Evolutionary conservation across 2,329 filamentous ascomycete genomes (phyloP).

Genomic region (Dryadomyces quercivorus): DNA sequence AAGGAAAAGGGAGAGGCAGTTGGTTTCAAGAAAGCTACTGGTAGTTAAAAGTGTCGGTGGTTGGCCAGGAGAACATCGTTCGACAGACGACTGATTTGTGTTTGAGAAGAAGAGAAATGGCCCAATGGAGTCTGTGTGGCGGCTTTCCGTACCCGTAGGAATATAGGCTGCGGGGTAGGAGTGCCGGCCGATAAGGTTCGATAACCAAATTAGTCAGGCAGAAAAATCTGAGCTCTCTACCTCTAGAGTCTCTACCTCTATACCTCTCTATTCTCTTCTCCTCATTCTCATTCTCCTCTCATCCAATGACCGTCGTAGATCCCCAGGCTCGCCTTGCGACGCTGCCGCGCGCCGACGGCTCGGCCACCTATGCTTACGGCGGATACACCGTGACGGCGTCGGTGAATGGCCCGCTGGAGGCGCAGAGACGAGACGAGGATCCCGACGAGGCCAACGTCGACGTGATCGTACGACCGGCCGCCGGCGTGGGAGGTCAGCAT

Average conservation of each 20-base stretch:
- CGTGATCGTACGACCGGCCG: constrained; percentile 75
- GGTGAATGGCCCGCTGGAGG: constrained; percentile 89
- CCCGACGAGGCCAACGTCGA: constrained; percentile 86
- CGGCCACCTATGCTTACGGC: constrained; percentile 60
- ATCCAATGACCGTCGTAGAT: constrained; percentile 31
- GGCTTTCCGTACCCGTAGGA: too few species aligned
- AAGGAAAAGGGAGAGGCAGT: too few species aligned
- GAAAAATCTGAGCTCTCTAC: background rate
- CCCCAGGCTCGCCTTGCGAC: constrained; percentile 42
- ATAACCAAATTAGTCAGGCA: background rate
- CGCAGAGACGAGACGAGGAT: constrained; percentile 75
- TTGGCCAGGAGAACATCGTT: background rate
- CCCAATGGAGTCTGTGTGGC: background rate
- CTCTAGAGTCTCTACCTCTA: too few species aligned
- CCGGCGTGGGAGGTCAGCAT: constrained; percentile 63
- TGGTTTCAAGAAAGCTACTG: too few species aligned
- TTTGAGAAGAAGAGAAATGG: background rate
- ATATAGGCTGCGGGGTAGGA: too few species aligned
- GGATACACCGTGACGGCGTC: constrained; percentile 75
- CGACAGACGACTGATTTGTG: background rate
- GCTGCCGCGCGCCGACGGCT: constrained; percentile 65
- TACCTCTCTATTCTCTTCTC: too few species aligned
- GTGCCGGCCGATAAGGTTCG: too few species aligned
- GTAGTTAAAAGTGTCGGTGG: too few species aligned
- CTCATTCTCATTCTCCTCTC: background rate